phyloP scores from a whole-genome alignment of 148 eudicot genomes.

The Fagopyrum homotropicum region DNA sequence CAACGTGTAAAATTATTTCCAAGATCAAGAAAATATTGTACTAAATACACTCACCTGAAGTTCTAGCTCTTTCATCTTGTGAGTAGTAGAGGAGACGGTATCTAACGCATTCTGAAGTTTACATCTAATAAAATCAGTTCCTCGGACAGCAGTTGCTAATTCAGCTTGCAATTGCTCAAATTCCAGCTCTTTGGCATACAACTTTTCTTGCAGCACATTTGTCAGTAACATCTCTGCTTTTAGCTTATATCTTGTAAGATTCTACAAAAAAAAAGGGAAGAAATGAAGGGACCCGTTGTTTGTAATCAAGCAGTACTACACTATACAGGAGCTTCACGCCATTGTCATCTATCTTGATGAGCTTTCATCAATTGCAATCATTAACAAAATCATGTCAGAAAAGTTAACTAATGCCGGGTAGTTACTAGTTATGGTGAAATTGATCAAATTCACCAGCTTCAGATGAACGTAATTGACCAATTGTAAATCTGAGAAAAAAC shows the following conservation, averaged over 20 bases:
- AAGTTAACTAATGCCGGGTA: too few relatives aligned
- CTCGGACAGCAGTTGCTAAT: constrained; percentile 66
- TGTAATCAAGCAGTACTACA: not conserved
- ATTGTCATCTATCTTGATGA: too few relatives aligned
- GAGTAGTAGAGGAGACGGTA: constrained; percentile 58
- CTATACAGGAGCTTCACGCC: too few relatives aligned
- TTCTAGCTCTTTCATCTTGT: constrained; percentile 79
- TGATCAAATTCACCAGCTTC: too few relatives aligned
- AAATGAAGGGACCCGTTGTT: not conserved
- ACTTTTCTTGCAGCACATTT: constrained; percentile 61
- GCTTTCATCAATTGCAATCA: not conserved
- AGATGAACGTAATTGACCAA: too few relatives aligned
- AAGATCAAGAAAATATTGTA: not conserved
- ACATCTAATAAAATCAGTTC: constrained; percentile 64
- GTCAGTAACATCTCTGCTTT: constrained; percentile 74
- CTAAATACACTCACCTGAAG: constrained; percentile 45
- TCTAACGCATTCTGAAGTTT: constrained; percentile 82
- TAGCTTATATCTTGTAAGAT: constrained; percentile 44
- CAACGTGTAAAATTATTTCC: not conserved
- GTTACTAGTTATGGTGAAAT: too few relatives aligned
- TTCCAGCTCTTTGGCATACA: constrained; percentile 59
- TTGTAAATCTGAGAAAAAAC: too few relatives aligned
- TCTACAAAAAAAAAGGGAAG: constrained; percentile 29
- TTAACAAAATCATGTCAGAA: not conserved
- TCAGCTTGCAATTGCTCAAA: constrained; percentile 85